Base-by-base conservation (phyloP, 441 rosid genomes). In the Adansonia madagascariensis region DNA sequence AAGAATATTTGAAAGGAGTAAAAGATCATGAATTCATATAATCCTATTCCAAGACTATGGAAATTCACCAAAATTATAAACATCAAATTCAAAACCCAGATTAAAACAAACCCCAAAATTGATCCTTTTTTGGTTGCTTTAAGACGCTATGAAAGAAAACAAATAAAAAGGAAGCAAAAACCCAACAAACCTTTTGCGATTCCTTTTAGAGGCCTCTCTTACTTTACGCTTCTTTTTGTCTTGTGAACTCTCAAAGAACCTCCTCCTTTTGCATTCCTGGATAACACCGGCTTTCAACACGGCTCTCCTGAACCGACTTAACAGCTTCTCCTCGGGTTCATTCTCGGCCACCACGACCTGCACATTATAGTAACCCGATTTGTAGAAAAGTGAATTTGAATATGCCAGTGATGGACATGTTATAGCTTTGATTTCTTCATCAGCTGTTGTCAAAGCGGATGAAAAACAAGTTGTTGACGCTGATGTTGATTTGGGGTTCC, bases 241-340 rank as follows among this genome's bases (percentile, higher is more conserved):
- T 63, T 79, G 88, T 43, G 77, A 35, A 72, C 44, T 84, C 86
- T 88, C 88, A 67, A 77, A 82, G 80, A 79, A 88, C 78, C 79
- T 81, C 80, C 89, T 81, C 64, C 91, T 79, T 75, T 57, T 79
- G 49, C 84, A 71, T 70, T 88, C 91, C 77, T 83, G 86, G 27
- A 88, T 41, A 17, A 88, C 47, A 41, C 86, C 86, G 53, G 89
- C 87, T 80, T 55, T 83, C 70, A 80, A 55, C 12, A 85, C 89
- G 74, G 84, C 85, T 75, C 85, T 78, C 63, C 81, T 76, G 81
- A 84, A 83, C 80, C 87, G 74, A 3, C 63, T 75, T 27, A 82
- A 10, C 59, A 83, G 76, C 74, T 82, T 75, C 74, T 88, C 88
- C 84, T 86, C 91, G 0, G 86, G 82, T 79, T 88, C 88, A 79